Base-by-base conservation (phyloP, 306 rosid species). In the Rosa chinensis region DNA sequence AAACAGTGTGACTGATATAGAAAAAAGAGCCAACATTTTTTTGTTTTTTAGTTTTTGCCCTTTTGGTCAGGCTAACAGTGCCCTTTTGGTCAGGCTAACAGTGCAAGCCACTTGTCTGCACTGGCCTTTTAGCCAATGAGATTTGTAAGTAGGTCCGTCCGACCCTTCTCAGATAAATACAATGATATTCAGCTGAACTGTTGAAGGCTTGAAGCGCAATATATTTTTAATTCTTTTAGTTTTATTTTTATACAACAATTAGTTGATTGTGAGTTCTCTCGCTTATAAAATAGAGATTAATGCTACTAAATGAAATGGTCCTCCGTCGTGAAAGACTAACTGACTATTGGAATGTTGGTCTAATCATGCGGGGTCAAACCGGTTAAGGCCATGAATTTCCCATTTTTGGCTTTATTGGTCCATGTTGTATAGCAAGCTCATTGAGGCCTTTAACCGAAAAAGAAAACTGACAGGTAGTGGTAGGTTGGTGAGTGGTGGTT, bases 401-500 rank as follows among this genome's bases (percentile, higher is more conserved):
- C 43, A 2, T 35, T 39, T 39, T 66, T 1, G 71, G 3, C 44
- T 2, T 17, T 42, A 8, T 4, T 68, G 50, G 52, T 68, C 13
- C 45, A 39, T 66, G 6, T 18, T 18, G 5, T 17, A 7, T 39
- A 40, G 25, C 73, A n/a, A 43, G 37, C 73, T 69, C 74, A 70
- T 12, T 0, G 40, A 10, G 13, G n/a, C 23, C 58, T 21, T 43
- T 12, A 43, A 45, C 74, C 37, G 18, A 37, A 56, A 58, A 39
- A 21, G 32, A 52, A 40, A 53, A 21, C 39, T 20, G 77, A 74
- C 23, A 44, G 28, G 23, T 43, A 42, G 49, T 66, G 69, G 70
- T 43, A 53, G 82, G 83, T 59, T 77, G 82, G 81, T 39, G 77
- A 62, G 40, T n/a, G 66, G 52, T 9, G 82, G 83, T 84, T 59